phyloP scores from a whole-genome alignment of 1,139 yeast genomes.

The Nakaseomyces bracarensis region DNA sequence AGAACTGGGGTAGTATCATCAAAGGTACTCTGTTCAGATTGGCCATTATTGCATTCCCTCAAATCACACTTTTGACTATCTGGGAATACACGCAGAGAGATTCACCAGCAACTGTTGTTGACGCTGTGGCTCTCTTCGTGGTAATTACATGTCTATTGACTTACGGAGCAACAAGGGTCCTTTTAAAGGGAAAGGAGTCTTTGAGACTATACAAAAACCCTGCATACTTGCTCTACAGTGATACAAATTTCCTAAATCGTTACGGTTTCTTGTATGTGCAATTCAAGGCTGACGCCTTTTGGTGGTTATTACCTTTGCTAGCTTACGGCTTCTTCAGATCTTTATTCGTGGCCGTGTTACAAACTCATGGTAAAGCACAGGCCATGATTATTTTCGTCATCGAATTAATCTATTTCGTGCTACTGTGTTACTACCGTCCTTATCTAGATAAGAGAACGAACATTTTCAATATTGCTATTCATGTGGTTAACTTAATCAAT shows the following conservation, averaged over 20 bases:
- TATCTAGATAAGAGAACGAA: constrained; percentile 93
- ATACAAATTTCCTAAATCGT: constrained; percentile 67
- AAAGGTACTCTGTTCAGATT: constrained; percentile 86
- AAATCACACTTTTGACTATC: constrained; percentile 67
- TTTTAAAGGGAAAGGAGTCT: constrained; percentile 64
- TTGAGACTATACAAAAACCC: constrained; percentile 73
- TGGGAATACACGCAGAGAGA: constrained; percentile 86
- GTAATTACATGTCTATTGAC: constrained; percentile 51
- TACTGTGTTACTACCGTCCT: constrained; percentile 67
- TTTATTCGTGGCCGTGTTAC: constrained; percentile 79
- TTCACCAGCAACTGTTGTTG: constrained; percentile 72
- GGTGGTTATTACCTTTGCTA: constrained; percentile 63
- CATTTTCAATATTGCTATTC: constrained; percentile 78
- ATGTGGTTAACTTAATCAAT: constrained; percentile 70
- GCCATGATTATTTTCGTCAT: constrained; percentile 67
- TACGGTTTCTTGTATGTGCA: constrained; percentile 92
- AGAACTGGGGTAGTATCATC: constrained; percentile 68
- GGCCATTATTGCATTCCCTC: constrained; percentile 76
- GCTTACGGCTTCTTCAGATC: constrained; percentile 65
- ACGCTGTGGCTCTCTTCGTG: constrained; percentile 62
- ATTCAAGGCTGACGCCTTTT: constrained; percentile 79
- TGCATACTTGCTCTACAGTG: constrained; percentile 85
- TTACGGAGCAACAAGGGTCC: constrained; percentile 69
- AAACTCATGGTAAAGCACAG: constrained; percentile 69
- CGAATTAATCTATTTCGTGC: constrained; percentile 61